These are phyloP conservation scores for Ambrosia artemisiifolia DNA, from an alignment of 129 eudicot species.

Conservation along the genomic window DNA sequence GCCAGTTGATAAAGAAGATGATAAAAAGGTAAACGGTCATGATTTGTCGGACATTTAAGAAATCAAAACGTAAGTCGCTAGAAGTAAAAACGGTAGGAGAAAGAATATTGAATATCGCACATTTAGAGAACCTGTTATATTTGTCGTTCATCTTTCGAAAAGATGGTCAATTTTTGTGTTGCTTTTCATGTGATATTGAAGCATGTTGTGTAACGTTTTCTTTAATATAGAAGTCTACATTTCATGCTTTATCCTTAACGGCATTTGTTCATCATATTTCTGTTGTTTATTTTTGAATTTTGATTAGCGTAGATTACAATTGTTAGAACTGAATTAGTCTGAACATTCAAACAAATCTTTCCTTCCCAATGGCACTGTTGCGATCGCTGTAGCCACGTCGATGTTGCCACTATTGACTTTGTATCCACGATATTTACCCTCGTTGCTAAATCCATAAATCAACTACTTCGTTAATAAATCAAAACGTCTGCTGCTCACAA, in stretches of 20 bases:
- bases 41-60: constrained; percentile 31
- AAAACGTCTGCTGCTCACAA: too few relatives aligned
- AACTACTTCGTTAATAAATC: too few relatives aligned
- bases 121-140: constrained; percentile 79
- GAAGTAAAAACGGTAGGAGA: constrained; percentile 37
- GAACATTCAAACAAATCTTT: too few relatives aligned
- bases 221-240: not conserved
- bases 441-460: too few relatives aligned
- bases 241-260: not conserved
- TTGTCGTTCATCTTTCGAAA: constrained; percentile 66
- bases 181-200: not conserved
- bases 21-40: constrained; percentile 30
- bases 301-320: too few relatives aligned
- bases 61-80: constrained; percentile 55
- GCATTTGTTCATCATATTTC: too few relatives aligned
- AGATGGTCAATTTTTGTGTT: constrained; percentile 12
- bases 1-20: constrained; percentile 57
- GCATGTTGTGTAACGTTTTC: constrained; percentile 19
- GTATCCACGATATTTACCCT: too few relatives aligned
- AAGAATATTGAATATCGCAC: constrained; percentile 63
- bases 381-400: too few relatives aligned
- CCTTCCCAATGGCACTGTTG: too few relatives aligned
- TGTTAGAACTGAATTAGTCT: too few relatives aligned
- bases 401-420: too few relatives aligned
- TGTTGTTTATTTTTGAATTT: too few relatives aligned